These are phyloP conservation scores for Herpetomonas samuelpessoai DNA, from an alignment of 208 protist species.

Conservation along the genomic window DNA sequence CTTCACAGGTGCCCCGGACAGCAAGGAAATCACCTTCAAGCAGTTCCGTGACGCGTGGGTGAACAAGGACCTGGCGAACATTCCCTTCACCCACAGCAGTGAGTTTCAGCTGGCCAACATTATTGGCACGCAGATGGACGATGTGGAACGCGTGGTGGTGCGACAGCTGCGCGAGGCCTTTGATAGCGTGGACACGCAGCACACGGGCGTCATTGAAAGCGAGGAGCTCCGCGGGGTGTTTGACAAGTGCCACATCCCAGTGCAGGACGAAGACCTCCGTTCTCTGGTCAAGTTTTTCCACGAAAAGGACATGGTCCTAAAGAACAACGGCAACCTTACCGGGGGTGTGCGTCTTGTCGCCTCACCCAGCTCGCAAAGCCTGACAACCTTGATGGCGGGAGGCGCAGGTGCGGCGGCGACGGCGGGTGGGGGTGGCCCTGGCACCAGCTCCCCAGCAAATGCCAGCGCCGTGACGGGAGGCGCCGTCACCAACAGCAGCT, in stretches of 20 bases:
- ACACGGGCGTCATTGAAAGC: conserved; percentile 73
- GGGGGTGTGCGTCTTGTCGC: conserved; percentile 9
- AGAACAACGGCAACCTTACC: conserved; percentile 1
- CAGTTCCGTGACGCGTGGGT: conserved; percentile 89
- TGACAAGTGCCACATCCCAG: conserved; percentile 52
- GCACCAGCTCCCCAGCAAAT: too few species aligned
- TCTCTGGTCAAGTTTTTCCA: conserved; percentile 81
- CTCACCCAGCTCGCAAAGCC: conserved; percentile 8
- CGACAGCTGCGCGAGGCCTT: conserved; percentile 81
- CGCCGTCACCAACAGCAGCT: not conserved
- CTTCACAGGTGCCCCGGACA: conserved; percentile 61
- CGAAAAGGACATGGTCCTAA: conserved; percentile 25
- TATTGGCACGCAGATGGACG: conserved; percentile 68
- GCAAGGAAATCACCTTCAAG: conserved; percentile 60
- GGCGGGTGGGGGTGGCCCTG: too few species aligned
- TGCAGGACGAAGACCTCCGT: conserved; percentile 56
- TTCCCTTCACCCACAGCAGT: conserved; percentile 42
- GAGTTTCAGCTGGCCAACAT: conserved; percentile 86
- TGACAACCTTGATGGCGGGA: too few species aligned
- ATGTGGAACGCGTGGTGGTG: conserved; percentile 70
- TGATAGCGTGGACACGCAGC: conserved; percentile 80
- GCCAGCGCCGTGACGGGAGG: too few species aligned
- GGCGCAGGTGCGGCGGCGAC: too few species aligned
- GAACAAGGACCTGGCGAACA: conserved; percentile 67
- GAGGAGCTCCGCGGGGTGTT: conserved; percentile 65